Conservation (phyloP, 1,284 basidiomycete genomes). For the Binderoboletus segoi region DNA sequence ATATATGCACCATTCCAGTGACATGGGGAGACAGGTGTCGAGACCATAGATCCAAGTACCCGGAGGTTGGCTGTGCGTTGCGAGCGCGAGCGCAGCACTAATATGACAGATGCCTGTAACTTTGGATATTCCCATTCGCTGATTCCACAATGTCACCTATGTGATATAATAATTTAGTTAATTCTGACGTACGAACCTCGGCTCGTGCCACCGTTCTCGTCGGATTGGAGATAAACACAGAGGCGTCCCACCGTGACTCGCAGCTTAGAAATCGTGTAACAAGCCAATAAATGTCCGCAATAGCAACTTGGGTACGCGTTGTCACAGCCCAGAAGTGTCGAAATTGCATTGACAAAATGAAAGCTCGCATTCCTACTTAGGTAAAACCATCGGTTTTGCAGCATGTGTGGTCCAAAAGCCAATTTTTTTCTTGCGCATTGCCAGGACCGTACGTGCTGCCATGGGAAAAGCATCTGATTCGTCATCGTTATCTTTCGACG, state of each 20-base stretch:
- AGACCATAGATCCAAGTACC: constrained; percentile 66
- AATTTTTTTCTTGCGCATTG: constrained; percentile 9
- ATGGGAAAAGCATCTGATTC: neutral
- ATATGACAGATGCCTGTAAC: constrained; percentile 61
- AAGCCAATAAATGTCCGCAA: constrained; percentile 72
- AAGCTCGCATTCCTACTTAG: constrained; percentile 23
- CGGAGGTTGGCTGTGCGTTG: constrained; percentile 3
- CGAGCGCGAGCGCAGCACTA: constrained; percentile 46
- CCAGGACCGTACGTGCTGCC: constrained; percentile 2
- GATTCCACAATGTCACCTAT: constrained; percentile 68
- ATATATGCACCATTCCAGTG: constrained; percentile 45
- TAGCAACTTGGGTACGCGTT: constrained; percentile 37
- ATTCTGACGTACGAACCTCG: neutral
- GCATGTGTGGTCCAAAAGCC: constrained; percentile 5
- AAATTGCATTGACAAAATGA: constrained; percentile 13
- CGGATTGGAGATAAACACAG: constrained; percentile 68
- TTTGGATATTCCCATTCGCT: constrained; percentile 45
- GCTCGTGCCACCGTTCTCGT: constrained; percentile 49
- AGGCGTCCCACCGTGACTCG: constrained; percentile 37
- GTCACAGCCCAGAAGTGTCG: constrained; percentile 19
- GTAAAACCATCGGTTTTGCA: neutral
- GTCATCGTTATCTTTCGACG: neutral
- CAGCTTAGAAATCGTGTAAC: constrained; percentile 44
- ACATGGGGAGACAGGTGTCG: constrained; percentile 56
- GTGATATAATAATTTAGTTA: constrained; percentile 7